Evolutionary conservation across 2,329 filamentous ascomycete genomes (phyloP), one percentile per base, ranked within the genome.

Genomic region (Ceratocystiopsis sp.): DNA sequence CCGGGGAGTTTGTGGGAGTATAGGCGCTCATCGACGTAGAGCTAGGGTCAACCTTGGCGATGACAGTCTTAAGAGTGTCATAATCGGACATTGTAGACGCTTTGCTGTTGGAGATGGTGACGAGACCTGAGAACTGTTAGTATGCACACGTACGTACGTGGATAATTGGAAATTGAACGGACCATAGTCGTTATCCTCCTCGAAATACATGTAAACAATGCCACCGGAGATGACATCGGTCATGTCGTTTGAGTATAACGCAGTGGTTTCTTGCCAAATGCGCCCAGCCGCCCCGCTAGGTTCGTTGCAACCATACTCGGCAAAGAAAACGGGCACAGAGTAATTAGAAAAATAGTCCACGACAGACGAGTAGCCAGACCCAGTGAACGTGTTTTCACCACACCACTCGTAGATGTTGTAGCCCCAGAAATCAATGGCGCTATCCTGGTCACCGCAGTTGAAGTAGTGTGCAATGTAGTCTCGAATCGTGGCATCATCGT

Each of bases 341-440:
- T 91, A 98, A 59, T 80, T 75, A 46, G 69, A 61, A 68, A 95
- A 98, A 65, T 95, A 89, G 51, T 84, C 62, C 53, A 86, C 86
- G 60, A 89, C 82, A 45, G 77, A 71, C 50, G 80, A 69, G 65
- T 87, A 98, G 43, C 85, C 84, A 4, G 91, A 95, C 46, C 69
- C 58, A 34, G 68, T 57, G 66, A 81, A 91, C 55, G 68, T 75
- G 57, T 84, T 93, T 53, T 87, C 62, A 53, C 89, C 91, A 61
- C 91, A 98, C 91, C 91, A 98, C 42, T 87, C 93, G 73, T 98
- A 98, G 66, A 96, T 94, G 72, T 98, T 98, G 80, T 96, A 96
- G 46, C 91, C 91, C 84, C 87, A 98, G 71, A 93, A 96, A 64
- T 98, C 91, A 51, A 96, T 94, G 48, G 81, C 56, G 64, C 48